Conservation (phyloP, 306 rosid genomes). For the Sicyos edulis region DNA sequence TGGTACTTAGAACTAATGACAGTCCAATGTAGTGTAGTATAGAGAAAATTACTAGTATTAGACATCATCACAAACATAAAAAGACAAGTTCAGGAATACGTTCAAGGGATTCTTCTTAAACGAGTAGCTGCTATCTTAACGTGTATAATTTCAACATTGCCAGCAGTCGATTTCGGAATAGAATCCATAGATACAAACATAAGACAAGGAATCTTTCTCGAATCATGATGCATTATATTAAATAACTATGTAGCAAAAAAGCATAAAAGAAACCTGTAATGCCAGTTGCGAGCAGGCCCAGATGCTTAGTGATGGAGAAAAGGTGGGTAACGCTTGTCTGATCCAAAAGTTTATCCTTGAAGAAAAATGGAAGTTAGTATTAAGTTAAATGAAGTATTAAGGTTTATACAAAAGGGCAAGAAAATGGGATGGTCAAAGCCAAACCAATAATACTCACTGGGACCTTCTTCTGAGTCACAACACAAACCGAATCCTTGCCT, state of each 20-base stretch:
- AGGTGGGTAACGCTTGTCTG: conserved; percentile 93
- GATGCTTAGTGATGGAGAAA: conserved; percentile 81
- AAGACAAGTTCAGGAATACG: not conserved
- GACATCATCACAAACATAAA: not conserved
- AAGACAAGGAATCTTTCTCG: not conserved
- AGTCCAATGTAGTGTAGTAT: not conserved
- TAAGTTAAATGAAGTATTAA: not conserved
- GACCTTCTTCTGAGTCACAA: conserved; percentile 96
- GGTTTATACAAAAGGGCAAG: not conserved
- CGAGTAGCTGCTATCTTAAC: not conserved
- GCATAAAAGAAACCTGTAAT: conserved; percentile 55
- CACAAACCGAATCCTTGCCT: conserved; percentile 91
- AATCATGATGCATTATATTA: not conserved
- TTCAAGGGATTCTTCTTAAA: conserved; percentile 1
- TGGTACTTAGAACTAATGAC: not conserved
- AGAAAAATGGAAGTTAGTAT: not conserved
- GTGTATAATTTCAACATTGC: not conserved
- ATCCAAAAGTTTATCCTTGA: conserved; percentile 97
- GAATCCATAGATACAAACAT: conserved; percentile 15
- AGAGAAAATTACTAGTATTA: not conserved
- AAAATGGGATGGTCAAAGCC: not conserved
- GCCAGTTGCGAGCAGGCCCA: conserved; percentile 95
- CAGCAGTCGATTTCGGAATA: not conserved
- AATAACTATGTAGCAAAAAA: not conserved
- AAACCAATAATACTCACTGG: conserved; percentile 57